Percentiles rank a stretch among this genome's conserved stretches.
These are phyloP conservation scores for Fusarium nygamai DNA, from an alignment of 2,329 filamentous ascomycete species.

Conservation along the genomic window DNA sequence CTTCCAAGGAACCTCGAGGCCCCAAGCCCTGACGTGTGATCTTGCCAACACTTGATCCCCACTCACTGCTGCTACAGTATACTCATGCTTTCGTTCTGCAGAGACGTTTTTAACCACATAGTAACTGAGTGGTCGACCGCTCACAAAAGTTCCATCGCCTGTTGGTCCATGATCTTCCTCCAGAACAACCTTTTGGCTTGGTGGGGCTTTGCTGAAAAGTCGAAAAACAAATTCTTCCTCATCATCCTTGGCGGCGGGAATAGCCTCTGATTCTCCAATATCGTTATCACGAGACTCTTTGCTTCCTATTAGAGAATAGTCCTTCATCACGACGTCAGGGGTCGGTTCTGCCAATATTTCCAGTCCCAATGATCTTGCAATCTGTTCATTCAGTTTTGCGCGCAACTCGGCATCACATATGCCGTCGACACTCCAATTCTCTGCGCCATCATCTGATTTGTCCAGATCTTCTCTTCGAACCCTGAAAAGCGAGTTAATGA, in stretches of 20 bases:
- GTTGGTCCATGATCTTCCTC: conserved; percentile 52
- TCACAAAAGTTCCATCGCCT: conserved; percentile 50
- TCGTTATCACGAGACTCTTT: conserved; percentile 19
- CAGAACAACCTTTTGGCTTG: conserved; percentile 62
- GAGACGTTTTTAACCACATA: conserved; percentile 58
- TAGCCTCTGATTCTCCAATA: conserved; percentile 1
- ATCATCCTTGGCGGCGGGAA: conserved; percentile 29
- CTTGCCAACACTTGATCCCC: conserved; percentile 61
- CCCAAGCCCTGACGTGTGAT: conserved; percentile 61
- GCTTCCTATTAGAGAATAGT: neutral
- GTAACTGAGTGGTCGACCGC: conserved; percentile 55
- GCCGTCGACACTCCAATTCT: conserved; percentile 45
- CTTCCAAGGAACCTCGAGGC: conserved; percentile 69
- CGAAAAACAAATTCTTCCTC: conserved; percentile 63
- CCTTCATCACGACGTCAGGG: neutral
- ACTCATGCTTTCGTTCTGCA: conserved; percentile 50
- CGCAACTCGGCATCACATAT: conserved; percentile 52
- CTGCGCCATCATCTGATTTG: conserved; percentile 45
- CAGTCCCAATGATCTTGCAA: conserved; percentile 58
- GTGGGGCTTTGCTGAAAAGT: conserved; percentile 62
- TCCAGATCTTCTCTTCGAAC: conserved; percentile 66
- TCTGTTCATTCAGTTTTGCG: conserved; percentile 58
- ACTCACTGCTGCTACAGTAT: conserved; percentile 59
- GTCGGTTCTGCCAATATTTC: conserved; percentile 34
- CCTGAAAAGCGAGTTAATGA: conserved; percentile 47